Evolutionary conservation across 371 early-diverging fungal species (phyloP), one percentile per base, ranked within the genome.

Genomic region (Saksenaea oblongispora): DNA sequence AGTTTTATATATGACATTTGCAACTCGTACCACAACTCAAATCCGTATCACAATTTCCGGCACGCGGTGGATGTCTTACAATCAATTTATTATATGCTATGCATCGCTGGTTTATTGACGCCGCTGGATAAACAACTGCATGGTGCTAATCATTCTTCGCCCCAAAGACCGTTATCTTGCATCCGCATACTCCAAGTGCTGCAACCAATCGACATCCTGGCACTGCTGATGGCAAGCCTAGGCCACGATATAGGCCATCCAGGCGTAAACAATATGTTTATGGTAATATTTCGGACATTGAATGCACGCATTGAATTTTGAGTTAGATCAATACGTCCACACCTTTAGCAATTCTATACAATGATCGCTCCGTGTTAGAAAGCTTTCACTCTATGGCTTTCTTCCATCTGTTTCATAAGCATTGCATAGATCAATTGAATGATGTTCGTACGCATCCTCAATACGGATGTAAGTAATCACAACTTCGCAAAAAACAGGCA

Each of bases 291-390:
- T 13, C 4, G 0, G 31, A 14, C 2, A 34, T 57, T 34, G n/a
- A n/a, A 5, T 11, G n/a, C 39, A 39, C 39, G n/a, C 11, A 17
- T 35, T 74, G 75, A 55, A 56, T 81, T 44, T 26, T 4, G 11
- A 28, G 56, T 14, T 58, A 87, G 87, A 82, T 92, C 47, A 83
- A 89, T 1, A 89, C 92, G 0, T 75, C 81, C 26, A 91, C 94
- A 15, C 94, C 90, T 34, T 75, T 93, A 53, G 98, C 98, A 8
- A 80, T 93, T 56, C 73, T 96, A 5, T 98, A 97, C 83, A 95
- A 96, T 74, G 96, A 96, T 81, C 86, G 88, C 60, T 91, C 95
- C 0, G 93, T 96, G 4, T 82, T 98, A 15, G 98, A 98, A 78
- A 95, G 93, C 73, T 95, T 93, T 75, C 98, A 98, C 71, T 87